Base-by-base conservation (phyloP, 768 basidiomycete species). In the Trametes cinnabarina region DNA sequence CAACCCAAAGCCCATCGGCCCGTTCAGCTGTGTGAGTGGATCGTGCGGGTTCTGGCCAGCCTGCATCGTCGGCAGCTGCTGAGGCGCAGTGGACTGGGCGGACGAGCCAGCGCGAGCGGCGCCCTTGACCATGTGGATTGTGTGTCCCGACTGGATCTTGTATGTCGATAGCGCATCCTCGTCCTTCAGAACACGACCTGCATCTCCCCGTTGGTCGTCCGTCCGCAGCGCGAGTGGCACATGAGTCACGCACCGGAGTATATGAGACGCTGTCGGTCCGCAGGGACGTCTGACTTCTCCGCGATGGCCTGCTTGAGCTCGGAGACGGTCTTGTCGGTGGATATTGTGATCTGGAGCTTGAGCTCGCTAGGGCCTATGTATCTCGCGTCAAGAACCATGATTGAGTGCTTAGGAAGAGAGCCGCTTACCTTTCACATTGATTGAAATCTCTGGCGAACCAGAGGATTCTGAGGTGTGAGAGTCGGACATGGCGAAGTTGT, bases 241-340 rank as follows among this genome's bases (percentile, higher is more conserved):
- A 39, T 23, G 7, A 22, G 52, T 22, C 62, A 73, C 82, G 64
- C 61, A 82, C 94, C 96, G 34, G 90, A 91, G 73, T 95, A 98
- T 64, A 98, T 98, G 61, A 98, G 77, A 34, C 96, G 76, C 71
- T 97, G 95, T 50, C 90, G 77, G 49, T 92, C 92, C 14, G 92
- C 90, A 63, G 86, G 83, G 23, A 96, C 92, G 66, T 94, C 86
- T 2, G 89, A 87, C 75, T 92, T 85, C 26, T 77, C 85, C 8
- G 94, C 89, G 74, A 99, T 92, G 30, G 86, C 86, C 59, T 86
- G 81, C 79, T 99, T 99, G 69, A 99, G 86, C 62, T 98, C 93
- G 47, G 79, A 74, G 23, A 98, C 94, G 1, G 88, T 89, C 78
- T 95, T 93, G 71, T 88, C 85, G 2, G 85, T 80, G 47, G 80